Conservation (phyloP, 2,329 filamentous ascomycete genomes). For the Cordyceps javanica region DNA sequence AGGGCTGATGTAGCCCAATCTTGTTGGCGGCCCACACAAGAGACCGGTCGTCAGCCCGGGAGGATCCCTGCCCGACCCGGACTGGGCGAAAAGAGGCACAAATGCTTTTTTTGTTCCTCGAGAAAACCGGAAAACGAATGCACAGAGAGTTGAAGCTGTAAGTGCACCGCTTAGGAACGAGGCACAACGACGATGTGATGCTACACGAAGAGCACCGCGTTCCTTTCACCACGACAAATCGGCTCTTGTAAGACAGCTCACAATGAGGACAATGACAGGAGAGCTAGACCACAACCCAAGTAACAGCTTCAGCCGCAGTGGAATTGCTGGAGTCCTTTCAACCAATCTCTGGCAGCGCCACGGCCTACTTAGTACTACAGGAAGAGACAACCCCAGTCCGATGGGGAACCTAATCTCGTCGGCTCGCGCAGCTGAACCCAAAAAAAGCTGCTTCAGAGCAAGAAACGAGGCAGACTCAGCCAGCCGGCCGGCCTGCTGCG, state of each 20-base stretch:
- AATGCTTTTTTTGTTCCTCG: too few relatives aligned
- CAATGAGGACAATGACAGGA: background rate
- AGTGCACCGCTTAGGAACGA: too few relatives aligned
- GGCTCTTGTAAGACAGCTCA: background rate
- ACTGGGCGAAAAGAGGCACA: too few relatives aligned
- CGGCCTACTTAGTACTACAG: background rate
- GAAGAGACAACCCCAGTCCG: background rate
- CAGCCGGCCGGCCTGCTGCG: background rate
- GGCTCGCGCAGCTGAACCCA: background rate
- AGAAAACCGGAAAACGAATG: background rate
- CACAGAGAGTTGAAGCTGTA: background rate
- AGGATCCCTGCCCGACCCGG: background rate
- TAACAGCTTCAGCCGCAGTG: constrained; percentile 2
- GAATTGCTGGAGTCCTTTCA: background rate
- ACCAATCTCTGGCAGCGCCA: background rate
- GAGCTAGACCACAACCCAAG: background rate
- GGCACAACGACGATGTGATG: too few relatives aligned
- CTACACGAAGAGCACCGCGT: too few relatives aligned
- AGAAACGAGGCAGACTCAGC: constrained; percentile 1
- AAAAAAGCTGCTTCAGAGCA: too few relatives aligned
- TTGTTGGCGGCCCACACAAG: background rate
- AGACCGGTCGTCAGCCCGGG: background rate
- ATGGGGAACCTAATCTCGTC: constrained; percentile 7
- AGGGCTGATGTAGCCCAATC: background rate
- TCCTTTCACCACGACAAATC: too few relatives aligned